These are phyloP conservation scores for Chlorella sp. DNA, from an alignment of 139 green algal species.

Conservation along the genomic window DNA sequence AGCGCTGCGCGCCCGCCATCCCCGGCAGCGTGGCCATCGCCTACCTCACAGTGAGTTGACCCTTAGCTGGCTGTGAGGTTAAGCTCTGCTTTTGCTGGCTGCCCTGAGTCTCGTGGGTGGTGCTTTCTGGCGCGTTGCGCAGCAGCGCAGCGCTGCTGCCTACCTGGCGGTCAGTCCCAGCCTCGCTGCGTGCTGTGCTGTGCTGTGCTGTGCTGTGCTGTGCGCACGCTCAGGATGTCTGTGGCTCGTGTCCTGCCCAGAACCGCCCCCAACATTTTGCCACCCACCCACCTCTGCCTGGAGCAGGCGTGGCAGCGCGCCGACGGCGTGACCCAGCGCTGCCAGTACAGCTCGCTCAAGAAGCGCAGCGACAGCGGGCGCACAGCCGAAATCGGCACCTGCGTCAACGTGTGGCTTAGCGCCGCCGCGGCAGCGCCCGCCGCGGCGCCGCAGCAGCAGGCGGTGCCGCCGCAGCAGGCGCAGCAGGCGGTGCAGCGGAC, in stretches of 20 bases:
- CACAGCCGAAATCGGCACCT: not conserved
- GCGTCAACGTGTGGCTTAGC: not conserved
- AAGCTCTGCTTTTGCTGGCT: not conserved
- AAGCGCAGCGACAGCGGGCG: not conserved
- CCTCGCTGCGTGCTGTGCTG: not conserved
- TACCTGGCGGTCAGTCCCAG: not conserved
- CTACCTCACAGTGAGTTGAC: not conserved
- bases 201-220: too few species aligned
- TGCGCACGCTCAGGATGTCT: not conserved
- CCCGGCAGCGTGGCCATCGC: not conserved
- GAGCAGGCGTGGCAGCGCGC: constrained; percentile 16
- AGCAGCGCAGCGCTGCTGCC: not conserved
- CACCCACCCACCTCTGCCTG: too few species aligned
- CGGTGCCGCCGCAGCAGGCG: too few species aligned
- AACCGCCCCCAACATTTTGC: not conserved
- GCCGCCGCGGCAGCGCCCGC: too few species aligned
- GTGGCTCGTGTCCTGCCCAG: not conserved
- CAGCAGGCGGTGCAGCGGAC: too few species aligned
- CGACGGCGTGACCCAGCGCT: not conserved
- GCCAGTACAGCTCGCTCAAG: not conserved
- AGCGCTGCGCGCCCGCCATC: not conserved
- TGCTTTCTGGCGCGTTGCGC: too few species aligned
- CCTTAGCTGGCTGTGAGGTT: not conserved
- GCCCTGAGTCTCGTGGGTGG: too few species aligned
- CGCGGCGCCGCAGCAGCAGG: too few species aligned